Evolutionary conservation across 805 yeast genomes (phyloP), one percentile per base, ranked within the genome.

Genomic region (Zygosaccharomyces kombuchaensis): DNA sequence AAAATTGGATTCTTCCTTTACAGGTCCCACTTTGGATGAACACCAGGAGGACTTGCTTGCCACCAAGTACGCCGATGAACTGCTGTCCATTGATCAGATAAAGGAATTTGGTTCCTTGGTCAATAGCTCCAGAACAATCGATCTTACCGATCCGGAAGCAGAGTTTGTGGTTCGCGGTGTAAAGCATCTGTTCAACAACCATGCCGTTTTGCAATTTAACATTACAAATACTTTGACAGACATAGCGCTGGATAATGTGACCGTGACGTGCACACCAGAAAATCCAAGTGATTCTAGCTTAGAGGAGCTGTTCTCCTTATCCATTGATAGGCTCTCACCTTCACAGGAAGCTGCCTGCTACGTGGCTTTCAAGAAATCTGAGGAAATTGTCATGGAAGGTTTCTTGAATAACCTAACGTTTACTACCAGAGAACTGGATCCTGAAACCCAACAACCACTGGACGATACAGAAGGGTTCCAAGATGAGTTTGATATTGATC

Each of bases 401-500:
- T 79, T 91, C 57, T 74, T 77, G 37, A 85, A 84, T 64, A 77
- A 80, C 6, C 72, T 91, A 50, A 75, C 82, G 17, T 91, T 84
- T 71, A 79, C 82, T 14, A 76, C 88, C 40, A 84, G 81, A 67
- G 98, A 91, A 63, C 72, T 86, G 53, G 84, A 87, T 55, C 82
- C 87, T 39, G 74, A 77, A 8, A 82, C 89, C 12, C 81, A 82
- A 16, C 78, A 76, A 51, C 76, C 84, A 41, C 77, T 76, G 48
- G 83, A 77, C 37, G 80, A 76, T 40, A 87, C 81, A 37, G 95
- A 84, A 53, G 97, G 96, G 13, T 87, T 83, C 75, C 85, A 84
- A 54, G 98, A 93, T 66, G 96, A 90, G 67, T 93, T 91, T 68
- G 93, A 84, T 63, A 78, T 93, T 54, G 97, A 88, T 66, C 84